Base-by-base conservation (phyloP, 2,329 filamentous ascomycete genomes). In the Xylariales sp. region DNA sequence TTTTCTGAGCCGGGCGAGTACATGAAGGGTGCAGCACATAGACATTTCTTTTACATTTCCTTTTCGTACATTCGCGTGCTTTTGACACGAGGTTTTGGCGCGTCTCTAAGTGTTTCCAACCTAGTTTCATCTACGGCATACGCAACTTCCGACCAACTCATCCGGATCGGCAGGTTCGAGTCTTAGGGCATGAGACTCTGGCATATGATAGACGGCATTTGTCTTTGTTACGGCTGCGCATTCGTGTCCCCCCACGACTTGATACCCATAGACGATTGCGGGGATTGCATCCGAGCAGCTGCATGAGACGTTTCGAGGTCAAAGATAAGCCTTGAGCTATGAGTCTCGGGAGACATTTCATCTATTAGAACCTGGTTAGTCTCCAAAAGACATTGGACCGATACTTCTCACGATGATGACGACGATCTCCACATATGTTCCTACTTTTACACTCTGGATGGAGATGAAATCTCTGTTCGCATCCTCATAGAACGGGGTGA, bases 201-300 rank as follows among this genome's bases (percentile, higher is more conserved):
- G 74, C 77, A 77, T 76, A 78, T 71, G 77, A 79, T 79, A 78
- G 77, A 79, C 73, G 76, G 77, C 76, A 78, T 78, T 76, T 75
- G 75, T 76, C 75, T 77, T 78, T 77, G 68, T 76, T 79, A 75
- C 75, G 73, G 75, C 75, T 77, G 76, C 75, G 72, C 69, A 65
- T 68, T 71, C 69, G 66, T 65, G 63, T 64, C 66, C 71, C 74
- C 73, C 71, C 72, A 75, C 73, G 72, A 75, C 73, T 78, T 78
- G 76, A 78, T 78, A 78, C 77, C 77, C 76, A 77, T 79, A 79
- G 77, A 79, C 74, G 76, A 74, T 69, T 73, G 71, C 71, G 71
- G 71, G 69, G 67, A 69, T 71, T 67, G 64, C 68, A 68, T 74
- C 71, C 75, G 75, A 75, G 77, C 76, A 78, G 77, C 76, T 75